Percentiles rank a stretch among this genome's conserved stretches.
Conservation (phyloP, 345 rosid genomes). For the Brassica cretica region DNA sequence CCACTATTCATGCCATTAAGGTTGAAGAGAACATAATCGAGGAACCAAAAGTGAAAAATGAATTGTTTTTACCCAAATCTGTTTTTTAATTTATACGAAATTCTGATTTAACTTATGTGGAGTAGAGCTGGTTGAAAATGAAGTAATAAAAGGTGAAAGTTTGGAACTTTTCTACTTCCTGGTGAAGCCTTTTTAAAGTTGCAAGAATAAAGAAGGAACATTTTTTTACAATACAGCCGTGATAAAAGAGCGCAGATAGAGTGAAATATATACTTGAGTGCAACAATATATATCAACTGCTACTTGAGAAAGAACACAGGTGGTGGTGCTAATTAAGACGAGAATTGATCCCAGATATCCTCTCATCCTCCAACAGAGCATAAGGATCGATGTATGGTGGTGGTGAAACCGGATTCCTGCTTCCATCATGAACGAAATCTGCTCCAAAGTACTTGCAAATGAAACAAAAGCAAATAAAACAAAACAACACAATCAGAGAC, state of each 20-base stretch:
- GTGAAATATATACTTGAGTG: slow-evolving; percentile 13
- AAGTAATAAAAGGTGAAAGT: neutral
- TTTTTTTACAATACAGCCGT: slow-evolving; percentile 8
- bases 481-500: slow-evolving; percentile 13
- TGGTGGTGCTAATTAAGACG: slow-evolving; percentile 45
- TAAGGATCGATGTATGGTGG: slow-evolving; percentile 72
- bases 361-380: slow-evolving; percentile 74
- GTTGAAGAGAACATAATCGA: neutral
- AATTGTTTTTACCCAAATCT: neutral
- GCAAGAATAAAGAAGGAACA: slow-evolving; percentile 4
- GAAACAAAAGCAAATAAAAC: too few species aligned
- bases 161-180: neutral
- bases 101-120: neutral
- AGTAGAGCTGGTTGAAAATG: neutral
- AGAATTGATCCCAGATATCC: slow-evolving; percentile 66
- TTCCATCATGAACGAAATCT: slow-evolving; percentile 68
- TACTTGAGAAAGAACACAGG: neutral
- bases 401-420: slow-evolving; percentile 42
- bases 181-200: neutral
- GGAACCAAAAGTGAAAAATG: neutral
- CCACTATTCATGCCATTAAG: neutral
- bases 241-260: neutral
- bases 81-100: neutral
- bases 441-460: slow-evolving; percentile 67
- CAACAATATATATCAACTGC: neutral